Evolutionary conservation across 139 green algal genomes (phyloP).

Genomic region (Ettlia oleoabundans): DNA sequence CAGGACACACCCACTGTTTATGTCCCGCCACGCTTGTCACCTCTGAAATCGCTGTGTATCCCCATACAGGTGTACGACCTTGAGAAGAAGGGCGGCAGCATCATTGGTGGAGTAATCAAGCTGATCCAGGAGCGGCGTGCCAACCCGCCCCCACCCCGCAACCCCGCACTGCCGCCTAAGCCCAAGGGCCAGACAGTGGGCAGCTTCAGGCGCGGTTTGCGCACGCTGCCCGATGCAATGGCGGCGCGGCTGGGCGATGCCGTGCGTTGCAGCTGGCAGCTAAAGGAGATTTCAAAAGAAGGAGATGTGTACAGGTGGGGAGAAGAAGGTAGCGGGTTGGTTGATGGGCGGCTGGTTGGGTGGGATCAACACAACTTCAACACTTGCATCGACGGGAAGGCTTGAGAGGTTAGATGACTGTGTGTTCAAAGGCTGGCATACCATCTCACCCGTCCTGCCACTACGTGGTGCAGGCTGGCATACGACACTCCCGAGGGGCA

Average conservation of each 20-base stretch:
- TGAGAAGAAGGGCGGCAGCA: slow-evolving; percentile 89
- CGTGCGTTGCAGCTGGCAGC: slow-evolving; percentile 87
- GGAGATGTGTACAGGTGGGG: slow-evolving; percentile 52
- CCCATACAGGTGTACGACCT: slow-evolving; percentile 86
- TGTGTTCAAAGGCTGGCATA: too few relatives aligned
- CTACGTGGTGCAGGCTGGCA: slow-evolving; percentile 45
- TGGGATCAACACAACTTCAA: too few relatives aligned
- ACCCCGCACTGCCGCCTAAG: slow-evolving; percentile 91
- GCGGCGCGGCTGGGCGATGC: slow-evolving; percentile 61
- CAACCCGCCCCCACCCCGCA: slow-evolving; percentile 83
- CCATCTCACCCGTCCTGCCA: background rate
- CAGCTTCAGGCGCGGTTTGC: slow-evolving; percentile 90
- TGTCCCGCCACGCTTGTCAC: background rate
- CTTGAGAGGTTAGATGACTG: too few relatives aligned
- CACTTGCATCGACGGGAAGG: too few relatives aligned
- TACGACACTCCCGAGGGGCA: slow-evolving; percentile 92
- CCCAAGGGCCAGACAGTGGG: slow-evolving; percentile 95
- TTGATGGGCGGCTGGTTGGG: too few relatives aligned
- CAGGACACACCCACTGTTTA: background rate
- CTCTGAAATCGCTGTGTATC: too few relatives aligned
- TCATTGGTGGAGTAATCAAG: slow-evolving; percentile 92
- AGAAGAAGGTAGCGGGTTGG: too few relatives aligned
- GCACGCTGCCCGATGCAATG: slow-evolving; percentile 92
- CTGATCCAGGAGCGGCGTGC: slow-evolving; percentile 68
- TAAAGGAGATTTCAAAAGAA: slow-evolving; percentile 75